Percentiles rank a stretch among this genome's conserved stretches.
Evolutionary conservation across 2,329 filamentous ascomycete genomes (phyloP).

Genomic region (Plectosphaerella sp.): DNA sequence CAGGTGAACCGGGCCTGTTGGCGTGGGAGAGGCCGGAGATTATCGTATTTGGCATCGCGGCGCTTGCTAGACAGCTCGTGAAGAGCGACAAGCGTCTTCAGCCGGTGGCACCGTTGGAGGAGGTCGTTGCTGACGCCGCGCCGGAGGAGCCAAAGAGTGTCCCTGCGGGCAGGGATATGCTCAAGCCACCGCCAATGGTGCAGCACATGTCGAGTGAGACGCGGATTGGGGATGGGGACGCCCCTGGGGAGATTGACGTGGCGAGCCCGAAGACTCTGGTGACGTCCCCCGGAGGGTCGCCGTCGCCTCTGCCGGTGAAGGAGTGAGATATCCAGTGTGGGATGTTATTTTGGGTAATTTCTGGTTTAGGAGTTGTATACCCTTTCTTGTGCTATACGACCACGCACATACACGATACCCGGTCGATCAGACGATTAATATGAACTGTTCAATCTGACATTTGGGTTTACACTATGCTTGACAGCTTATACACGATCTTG

Average conservation of each 20-base stretch:
- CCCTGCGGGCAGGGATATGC: not conserved
- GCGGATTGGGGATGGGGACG: constrained; percentile 1
- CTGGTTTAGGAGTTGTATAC: not conserved
- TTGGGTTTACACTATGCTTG: not conserved
- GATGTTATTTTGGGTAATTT: not conserved
- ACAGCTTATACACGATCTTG: constrained; percentile 33
- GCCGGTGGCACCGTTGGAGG: constrained; percentile 22
- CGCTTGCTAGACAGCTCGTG: constrained; percentile 34
- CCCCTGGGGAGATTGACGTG: constrained; percentile 6
- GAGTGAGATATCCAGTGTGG: not conserved
- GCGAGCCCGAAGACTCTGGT: constrained; percentile 11
- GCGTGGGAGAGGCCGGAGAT: constrained; percentile 44
- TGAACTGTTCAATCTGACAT: too few species aligned
- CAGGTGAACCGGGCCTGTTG: constrained; percentile 37
- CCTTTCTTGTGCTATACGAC: not conserved
- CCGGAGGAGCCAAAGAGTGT: not conserved
- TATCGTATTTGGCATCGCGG: constrained; percentile 35
- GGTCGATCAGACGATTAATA: too few species aligned
- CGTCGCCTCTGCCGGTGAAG: not conserved
- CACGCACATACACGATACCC: too few species aligned
- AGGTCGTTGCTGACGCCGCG: constrained; percentile 20
- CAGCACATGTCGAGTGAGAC: not conserved
- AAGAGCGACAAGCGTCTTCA: constrained; percentile 31
- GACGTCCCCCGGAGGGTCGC: constrained; percentile 4
- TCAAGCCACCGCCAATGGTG: not conserved